Percentiles rank a stretch among this genome's conserved stretches.
Evolutionary conservation across 352 stramenopile species (phyloP).

Genomic region (Pythium plurisporium): DNA sequence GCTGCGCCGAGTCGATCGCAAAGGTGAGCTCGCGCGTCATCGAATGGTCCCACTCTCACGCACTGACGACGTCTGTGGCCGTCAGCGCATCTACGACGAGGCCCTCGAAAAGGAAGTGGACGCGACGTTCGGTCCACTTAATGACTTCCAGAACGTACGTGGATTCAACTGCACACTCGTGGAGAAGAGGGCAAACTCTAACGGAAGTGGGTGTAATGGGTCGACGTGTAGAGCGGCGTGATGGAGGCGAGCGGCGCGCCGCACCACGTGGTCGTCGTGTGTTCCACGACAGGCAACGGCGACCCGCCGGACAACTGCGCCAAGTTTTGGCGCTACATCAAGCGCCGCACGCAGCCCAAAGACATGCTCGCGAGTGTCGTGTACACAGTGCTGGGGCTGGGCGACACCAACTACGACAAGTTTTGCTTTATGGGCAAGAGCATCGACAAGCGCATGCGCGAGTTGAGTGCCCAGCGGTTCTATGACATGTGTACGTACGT

Average conservation of each 20-base stretch:
- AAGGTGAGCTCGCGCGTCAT: constrained; percentile 33
- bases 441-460: constrained; percentile 85
- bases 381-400: constrained; percentile 90
- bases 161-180: no score
- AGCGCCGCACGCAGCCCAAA: constrained; percentile 76
- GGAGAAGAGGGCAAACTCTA: no score
- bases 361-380: constrained; percentile 69
- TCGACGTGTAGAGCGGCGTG: constrained; percentile 23
- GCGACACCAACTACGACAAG: constrained; percentile 97
- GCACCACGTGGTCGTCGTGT: constrained; percentile 83
- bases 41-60: no score
- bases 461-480: constrained; percentile 83
- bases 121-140: constrained; percentile 46
- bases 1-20: constrained; percentile 81
- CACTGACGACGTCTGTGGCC: not conserved
- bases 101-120: constrained; percentile 52
- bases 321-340: constrained; percentile 92
- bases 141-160: constrained; percentile 67
- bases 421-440: constrained; percentile 91
- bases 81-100: constrained; percentile 65
- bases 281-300: constrained; percentile 94
- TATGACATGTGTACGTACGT: constrained; percentile 57
- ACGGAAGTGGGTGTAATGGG: no score
- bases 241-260: constrained; percentile 29
- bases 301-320: constrained; percentile 92